Evolutionary conservation across 2,329 filamentous ascomycete genomes (phyloP).

Genomic region (Cryphonectria carpinicola): DNA sequence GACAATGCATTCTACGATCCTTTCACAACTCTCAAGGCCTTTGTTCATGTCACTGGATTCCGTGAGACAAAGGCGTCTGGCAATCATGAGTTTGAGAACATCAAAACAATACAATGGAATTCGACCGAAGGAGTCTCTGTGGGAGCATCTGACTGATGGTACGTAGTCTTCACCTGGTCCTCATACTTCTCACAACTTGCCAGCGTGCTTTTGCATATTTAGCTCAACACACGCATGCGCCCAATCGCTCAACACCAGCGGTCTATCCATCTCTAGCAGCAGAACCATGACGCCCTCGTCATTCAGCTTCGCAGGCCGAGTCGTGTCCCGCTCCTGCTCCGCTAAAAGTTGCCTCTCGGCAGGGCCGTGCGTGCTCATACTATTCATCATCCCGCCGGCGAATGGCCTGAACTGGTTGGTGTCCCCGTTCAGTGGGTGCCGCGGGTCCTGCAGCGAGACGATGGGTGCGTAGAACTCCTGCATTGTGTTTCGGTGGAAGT

Average conservation of each 20-base stretch:
- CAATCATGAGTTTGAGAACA: not conserved
- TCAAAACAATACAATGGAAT: too few relatives aligned
- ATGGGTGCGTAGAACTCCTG: slow-evolving; percentile 53
- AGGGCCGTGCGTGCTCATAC: slow-evolving; percentile 59
- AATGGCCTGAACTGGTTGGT: slow-evolving; percentile 46
- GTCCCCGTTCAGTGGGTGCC: slow-evolving; percentile 41
- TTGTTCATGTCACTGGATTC: not conserved
- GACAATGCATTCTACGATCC: not conserved
- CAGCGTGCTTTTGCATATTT: slow-evolving; percentile 2
- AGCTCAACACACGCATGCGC: slow-evolving; percentile 8
- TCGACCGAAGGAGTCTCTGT: too few relatives aligned
- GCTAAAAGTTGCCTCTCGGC: slow-evolving; percentile 51
- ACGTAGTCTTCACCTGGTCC: too few relatives aligned
- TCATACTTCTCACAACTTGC: not conserved
- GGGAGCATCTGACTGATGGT: too few relatives aligned
- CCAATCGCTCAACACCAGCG: slow-evolving; percentile 21
- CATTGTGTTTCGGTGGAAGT: slow-evolving; percentile 59
- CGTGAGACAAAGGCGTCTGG: not conserved
- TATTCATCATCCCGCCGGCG: slow-evolving; percentile 54
- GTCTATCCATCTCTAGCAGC: slow-evolving; percentile 18
- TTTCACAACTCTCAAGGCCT: not conserved
- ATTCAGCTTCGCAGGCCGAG: not conserved
- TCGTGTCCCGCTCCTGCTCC: slow-evolving; percentile 46
- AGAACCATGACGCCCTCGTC: slow-evolving; percentile 12
- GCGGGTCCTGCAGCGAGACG: slow-evolving; percentile 48